Evolutionary conservation across 441 rosid genomes (phyloP), one percentile per base, ranked within the genome.

Genomic region (Gossypium aridum): DNA sequence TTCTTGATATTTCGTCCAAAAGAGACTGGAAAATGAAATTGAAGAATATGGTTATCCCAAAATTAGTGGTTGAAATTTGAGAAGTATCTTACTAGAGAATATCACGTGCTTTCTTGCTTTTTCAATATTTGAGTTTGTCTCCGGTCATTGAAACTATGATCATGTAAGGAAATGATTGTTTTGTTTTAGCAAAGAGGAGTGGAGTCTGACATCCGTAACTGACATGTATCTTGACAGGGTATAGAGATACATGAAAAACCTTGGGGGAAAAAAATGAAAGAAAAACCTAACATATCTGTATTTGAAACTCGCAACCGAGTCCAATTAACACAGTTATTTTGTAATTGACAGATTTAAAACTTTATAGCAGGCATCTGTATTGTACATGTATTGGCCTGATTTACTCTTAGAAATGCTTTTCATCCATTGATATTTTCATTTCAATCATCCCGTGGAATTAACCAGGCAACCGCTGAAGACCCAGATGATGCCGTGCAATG

Each of bases 401-500:
- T 16, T 7, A 61, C 34, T 47, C 17, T 25, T 12, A 22, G 1
- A 25, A 37, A 34, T n/a, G 2, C 51, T 9, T 61, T 26, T 26
- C 60, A 34, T 43, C 13, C 72, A 13, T 56, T 55, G 53, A 28
- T 54, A 31, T 59, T 43, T 26, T 72, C 17, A 39, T 49, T 49
- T 54, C 9, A 28, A 67, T 67, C 71, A 54, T 69, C 28, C 67
- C 10, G 54, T n/a, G 62, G 34, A 65, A 26, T 81, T 75, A 69
- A 77, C 63, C 78, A 95, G 99, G 95, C 98, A 78, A 78, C 91
- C 74, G 85, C 86, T 12, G 99, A 95, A 86, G 98, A 95, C 72
- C 98, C 98, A 45, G 92, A 92, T 80, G 93, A 92, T 75, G 93
- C 89, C 20, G 85, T 87, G 43, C 92, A 85, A 65, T 95, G 98